phyloP scores from a whole-genome alignment of 768 basidiomycete species.

The Clitopilus passeckerianus region DNA sequence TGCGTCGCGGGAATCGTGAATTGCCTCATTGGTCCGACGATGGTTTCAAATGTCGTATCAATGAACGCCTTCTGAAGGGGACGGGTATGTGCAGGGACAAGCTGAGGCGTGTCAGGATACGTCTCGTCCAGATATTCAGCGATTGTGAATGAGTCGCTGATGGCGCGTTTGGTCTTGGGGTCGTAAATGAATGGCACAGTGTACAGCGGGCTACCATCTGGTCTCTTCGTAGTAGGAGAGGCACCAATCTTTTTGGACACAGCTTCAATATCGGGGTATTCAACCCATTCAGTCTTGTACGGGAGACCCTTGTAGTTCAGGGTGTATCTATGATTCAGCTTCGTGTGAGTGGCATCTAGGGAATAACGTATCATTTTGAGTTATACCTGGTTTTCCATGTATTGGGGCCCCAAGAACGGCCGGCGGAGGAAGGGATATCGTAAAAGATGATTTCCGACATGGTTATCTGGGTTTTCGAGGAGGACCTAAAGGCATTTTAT shows the following conservation, averaged over 20 bases:
- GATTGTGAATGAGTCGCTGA: conserved; percentile 37
- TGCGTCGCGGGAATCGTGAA: conserved; percentile 16
- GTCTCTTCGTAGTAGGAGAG: conserved; percentile 16
- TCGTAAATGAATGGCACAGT: conserved; percentile 39
- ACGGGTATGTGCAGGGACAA: conserved; percentile 15
- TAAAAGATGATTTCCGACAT: conserved; percentile 29
- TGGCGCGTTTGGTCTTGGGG: conserved; percentile 22
- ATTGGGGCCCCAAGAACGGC: conserved; percentile 36
- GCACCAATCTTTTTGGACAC: conserved; percentile 28
- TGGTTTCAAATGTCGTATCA: conserved; percentile 9
- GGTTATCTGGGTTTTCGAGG: neutral
- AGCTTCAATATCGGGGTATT: conserved; percentile 33
- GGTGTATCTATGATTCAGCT: conserved; percentile 9
- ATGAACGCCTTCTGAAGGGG: conserved; percentile 14
- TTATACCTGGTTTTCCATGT: conserved; percentile 39
- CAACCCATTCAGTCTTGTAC: conserved; percentile 33
- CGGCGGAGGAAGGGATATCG: conserved; percentile 31
- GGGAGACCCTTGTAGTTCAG: conserved; percentile 27
- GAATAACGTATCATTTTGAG: neutral
- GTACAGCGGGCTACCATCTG: conserved; percentile 24
- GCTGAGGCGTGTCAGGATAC: conserved; percentile 28
- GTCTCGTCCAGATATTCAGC: conserved; percentile 40
- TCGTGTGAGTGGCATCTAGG: neutral
- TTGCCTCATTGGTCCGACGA: conserved; percentile 8
- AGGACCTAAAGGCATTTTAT: neutral